These are phyloP conservation scores for Sporothrix inflata DNA, from an alignment of 2,329 filamentous ascomycete genomes.

Conservation along the genomic window DNA sequence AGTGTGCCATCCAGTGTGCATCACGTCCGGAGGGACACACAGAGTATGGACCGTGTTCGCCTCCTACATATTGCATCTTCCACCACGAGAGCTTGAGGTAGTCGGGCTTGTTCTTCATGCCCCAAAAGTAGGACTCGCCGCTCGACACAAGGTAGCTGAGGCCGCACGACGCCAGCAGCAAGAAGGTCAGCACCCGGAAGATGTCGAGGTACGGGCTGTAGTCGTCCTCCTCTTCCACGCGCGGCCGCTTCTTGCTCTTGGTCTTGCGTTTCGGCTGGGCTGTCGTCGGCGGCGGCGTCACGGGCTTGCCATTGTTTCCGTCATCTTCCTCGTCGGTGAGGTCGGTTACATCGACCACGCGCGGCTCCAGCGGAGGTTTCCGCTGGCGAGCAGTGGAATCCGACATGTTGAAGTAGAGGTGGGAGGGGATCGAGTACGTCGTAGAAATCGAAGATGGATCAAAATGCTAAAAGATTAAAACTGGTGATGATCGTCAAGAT, in stretches of 20 bases:
- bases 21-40: neutral
- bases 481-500: neutral
- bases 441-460: neutral
- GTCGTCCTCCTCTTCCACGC: constrained; percentile 65
- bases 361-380: constrained; percentile 9
- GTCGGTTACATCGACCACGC: constrained; percentile 17
- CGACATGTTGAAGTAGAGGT: neutral
- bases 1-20: too few species aligned
- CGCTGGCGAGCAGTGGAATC: constrained; percentile 22
- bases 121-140: constrained; percentile 72
- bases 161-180: constrained; percentile 67
- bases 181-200: constrained; percentile 68
- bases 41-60: neutral
- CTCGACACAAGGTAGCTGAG: constrained; percentile 77
- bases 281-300: constrained; percentile 35
- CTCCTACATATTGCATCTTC: constrained; percentile 62
- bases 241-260: constrained; percentile 33
- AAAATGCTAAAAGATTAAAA: neutral
- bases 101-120: constrained; percentile 61
- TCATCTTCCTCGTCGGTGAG: constrained; percentile 19
- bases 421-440: neutral
- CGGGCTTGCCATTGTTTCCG: neutral
- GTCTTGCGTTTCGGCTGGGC: constrained; percentile 12
- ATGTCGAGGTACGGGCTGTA: constrained; percentile 64
- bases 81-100: constrained; percentile 63